Evolutionary conservation across 192 early-diverging fungal species (phyloP).

Genomic region (Rhizoclosmatium sp.): DNA sequence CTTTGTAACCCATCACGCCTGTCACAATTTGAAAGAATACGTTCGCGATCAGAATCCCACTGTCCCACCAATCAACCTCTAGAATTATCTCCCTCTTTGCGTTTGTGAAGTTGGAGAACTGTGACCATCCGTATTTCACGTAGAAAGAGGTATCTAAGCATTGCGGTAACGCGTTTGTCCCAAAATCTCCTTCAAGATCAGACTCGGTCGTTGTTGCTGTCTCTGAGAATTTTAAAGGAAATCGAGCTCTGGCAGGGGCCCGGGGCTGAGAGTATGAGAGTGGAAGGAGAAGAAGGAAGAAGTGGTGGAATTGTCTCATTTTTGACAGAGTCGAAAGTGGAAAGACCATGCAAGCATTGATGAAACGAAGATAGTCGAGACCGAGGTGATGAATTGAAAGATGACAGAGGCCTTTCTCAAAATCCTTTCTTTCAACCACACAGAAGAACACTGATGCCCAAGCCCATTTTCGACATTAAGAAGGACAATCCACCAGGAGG

Average conservation of each 20-base stretch:
- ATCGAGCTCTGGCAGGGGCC: no score
- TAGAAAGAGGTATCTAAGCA: not conserved
- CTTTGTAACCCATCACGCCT: conserved; percentile 20
- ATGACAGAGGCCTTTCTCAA: no score
- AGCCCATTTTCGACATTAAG: conserved; percentile 9
- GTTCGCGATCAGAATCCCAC: not conserved
- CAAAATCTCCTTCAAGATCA: not conserved
- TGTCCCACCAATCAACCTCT: conserved; percentile 22
- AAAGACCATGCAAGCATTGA: no score
- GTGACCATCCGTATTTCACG: not conserved
- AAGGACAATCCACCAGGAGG: not conserved
- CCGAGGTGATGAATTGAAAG: no score
- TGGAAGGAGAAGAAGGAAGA: no score
- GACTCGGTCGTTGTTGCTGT: not conserved
- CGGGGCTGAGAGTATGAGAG: no score
- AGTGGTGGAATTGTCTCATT: no score
- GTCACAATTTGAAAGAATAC: not conserved
- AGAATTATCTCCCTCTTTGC: conserved; percentile 12
- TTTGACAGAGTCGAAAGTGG: no score
- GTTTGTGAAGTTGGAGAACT: not conserved
- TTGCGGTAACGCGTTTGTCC: not conserved
- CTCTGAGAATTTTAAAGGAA: no score
- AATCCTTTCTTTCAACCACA: no score
- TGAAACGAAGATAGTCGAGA: no score
- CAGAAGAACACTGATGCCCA: not conserved